Percentiles rank a stretch among this genome's conserved stretches.
These are phyloP conservation scores for Pseudogymnoascus sp. DNA, from an alignment of 2,329 filamentous ascomycete genomes.

Conservation along the genomic window DNA sequence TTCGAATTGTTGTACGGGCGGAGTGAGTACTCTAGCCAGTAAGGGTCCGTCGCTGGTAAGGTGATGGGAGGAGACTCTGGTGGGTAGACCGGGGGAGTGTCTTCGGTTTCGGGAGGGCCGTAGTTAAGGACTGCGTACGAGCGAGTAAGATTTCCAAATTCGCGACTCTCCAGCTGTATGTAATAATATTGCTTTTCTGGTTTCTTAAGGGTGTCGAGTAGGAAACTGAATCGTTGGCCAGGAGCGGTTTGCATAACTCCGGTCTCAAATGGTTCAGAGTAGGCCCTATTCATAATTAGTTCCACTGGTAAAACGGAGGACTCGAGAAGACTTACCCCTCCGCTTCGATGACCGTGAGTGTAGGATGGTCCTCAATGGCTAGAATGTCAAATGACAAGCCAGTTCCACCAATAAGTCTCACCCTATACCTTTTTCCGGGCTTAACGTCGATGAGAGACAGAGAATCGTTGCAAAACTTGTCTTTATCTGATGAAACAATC, in stretches of 20 bases:
- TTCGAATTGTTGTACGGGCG: conserved; percentile 13
- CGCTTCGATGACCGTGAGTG: conserved; percentile 50
- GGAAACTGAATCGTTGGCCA: conserved; percentile 42
- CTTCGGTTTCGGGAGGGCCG: conserved; percentile 12
- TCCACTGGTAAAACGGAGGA: conserved; percentile 10
- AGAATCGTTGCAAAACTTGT: conserved; percentile 19
- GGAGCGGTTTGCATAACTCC: conserved; percentile 37
- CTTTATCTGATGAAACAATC: conserved; percentile 21
- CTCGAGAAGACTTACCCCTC: conserved; percentile 35
- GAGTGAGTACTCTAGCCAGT: conserved; percentile 30
- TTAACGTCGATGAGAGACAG: conserved; percentile 46
- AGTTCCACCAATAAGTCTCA: conserved; percentile 50
- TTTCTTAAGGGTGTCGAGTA: conserved; percentile 36
- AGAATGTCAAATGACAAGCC: conserved; percentile 46
- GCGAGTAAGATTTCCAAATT: conserved; percentile 31
- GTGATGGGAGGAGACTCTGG: conserved; percentile 18
- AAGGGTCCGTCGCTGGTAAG: conserved; percentile 19
- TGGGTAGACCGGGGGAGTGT: conserved; percentile 12
- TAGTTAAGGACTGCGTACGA: conserved; percentile 37
- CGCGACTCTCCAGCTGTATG: conserved; percentile 37
- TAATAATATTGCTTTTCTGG: conserved; percentile 29
- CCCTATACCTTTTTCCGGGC: conserved; percentile 50
- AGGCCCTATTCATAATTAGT: conserved; percentile 23
- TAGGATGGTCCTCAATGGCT: conserved; percentile 47
- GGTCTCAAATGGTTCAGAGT: conserved; percentile 32